A percentile compares a stretch with the other conserved stretches of the same genome.
Evolutionary conservation across 768 basidiomycete species (phyloP).

Genomic region (Punctularia strigosozonata): DNA sequence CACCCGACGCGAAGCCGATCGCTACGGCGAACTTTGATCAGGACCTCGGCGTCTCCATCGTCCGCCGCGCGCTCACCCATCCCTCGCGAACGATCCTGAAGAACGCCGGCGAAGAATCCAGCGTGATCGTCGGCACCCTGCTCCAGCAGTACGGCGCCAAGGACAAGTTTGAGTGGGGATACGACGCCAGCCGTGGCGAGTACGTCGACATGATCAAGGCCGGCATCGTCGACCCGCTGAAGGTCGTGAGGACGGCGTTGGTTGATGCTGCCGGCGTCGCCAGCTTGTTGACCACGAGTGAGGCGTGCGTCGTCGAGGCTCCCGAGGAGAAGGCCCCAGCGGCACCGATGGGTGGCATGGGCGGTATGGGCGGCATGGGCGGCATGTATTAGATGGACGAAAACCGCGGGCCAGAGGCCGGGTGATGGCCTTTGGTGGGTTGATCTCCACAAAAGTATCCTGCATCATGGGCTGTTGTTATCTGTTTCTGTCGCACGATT

Average conservation of each 20-base stretch:
- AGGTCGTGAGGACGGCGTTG: slow-evolving; percentile 89
- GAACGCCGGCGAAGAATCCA: slow-evolving; percentile 97
- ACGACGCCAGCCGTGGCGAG: slow-evolving; percentile 86
- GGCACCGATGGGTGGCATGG: slow-evolving; percentile 26
- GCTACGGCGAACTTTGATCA: slow-evolving; percentile 91
- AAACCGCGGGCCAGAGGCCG: too few species aligned
- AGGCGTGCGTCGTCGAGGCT: slow-evolving; percentile 86
- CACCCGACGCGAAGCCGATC: slow-evolving; percentile 54
- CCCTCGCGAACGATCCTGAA: slow-evolving; percentile 82
- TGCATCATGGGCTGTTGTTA: too few species aligned
- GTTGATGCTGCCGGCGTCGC: slow-evolving; percentile 94
- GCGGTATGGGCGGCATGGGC: slow-evolving; percentile 53
- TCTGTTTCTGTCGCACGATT: too few species aligned
- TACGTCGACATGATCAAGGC: slow-evolving; percentile 91
- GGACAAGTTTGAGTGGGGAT: slow-evolving; percentile 80
- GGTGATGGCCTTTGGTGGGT: too few species aligned
- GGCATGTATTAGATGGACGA: slow-evolving; percentile 48
- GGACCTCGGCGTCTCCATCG: slow-evolving; percentile 88
- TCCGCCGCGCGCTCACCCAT: slow-evolving; percentile 72
- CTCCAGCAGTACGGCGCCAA: slow-evolving; percentile 51
- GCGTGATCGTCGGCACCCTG: slow-evolving; percentile 87
- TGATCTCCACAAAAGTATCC: too few species aligned
- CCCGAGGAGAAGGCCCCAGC: slow-evolving; percentile 60
- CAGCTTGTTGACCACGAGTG: slow-evolving; percentile 83
- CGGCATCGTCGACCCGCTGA: slow-evolving; percentile 92